Conservation (phyloP, 805 yeast species). For the Tetrapisispora taiwanensis region DNA sequence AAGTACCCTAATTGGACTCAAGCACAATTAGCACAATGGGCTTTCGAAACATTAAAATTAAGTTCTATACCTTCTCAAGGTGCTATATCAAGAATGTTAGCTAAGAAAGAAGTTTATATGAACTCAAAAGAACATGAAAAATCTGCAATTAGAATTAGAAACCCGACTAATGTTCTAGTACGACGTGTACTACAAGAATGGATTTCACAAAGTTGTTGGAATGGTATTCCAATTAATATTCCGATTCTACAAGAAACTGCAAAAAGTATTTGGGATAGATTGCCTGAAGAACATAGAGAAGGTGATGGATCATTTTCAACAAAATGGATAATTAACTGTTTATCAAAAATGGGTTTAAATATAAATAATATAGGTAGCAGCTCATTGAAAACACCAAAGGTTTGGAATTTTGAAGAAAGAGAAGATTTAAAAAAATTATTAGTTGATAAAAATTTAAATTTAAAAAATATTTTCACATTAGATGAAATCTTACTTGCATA, state of each 20-base stretch:
- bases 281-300: conserved; percentile 44
- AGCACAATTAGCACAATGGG: conserved; percentile 55
- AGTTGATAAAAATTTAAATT: conserved; percentile 31
- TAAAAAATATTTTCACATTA: conserved; percentile 46
- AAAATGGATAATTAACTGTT: conserved; percentile 45
- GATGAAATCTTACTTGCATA: conserved; percentile 54
- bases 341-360: conserved; percentile 41
- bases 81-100: conserved; percentile 51
- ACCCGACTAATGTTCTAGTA: conserved; percentile 44
- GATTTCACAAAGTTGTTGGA: conserved; percentile 61
- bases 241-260: conserved; percentile 58
- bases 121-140: conserved; percentile 37
- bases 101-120: conserved; percentile 41
- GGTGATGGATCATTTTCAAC: conserved; percentile 58
- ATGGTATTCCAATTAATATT: conserved; percentile 51
- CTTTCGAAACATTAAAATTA: conserved; percentile 42
- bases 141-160: conserved; percentile 38
- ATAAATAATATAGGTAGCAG: conserved; percentile 39
- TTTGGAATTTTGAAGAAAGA: conserved; percentile 55
- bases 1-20: conserved; percentile 63
- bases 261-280: conserved; percentile 49
- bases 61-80: conserved; percentile 54
- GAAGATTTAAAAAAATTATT: conserved; percentile 37
- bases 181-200: conserved; percentile 57
- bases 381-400: conserved; percentile 37